Percentiles rank a stretch among this genome's conserved stretches.
phyloP scores from a whole-genome alignment of 2,329 filamentous ascomycete genomes.

The Metarhizium robertsii region DNA sequence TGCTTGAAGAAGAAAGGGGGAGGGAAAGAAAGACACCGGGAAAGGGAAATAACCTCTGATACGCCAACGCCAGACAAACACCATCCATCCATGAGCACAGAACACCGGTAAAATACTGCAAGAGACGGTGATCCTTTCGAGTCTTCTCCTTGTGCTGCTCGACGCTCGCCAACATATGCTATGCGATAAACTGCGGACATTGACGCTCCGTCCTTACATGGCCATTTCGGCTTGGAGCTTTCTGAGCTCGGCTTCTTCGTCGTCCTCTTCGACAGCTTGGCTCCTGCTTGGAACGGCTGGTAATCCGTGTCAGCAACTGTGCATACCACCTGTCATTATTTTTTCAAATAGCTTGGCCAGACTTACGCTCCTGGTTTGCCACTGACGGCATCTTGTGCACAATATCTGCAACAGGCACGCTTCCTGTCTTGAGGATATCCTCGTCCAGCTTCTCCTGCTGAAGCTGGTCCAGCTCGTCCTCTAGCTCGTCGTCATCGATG shows the following conservation, averaged over 20 bases:
- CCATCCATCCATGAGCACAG: slow-evolving; percentile 14
- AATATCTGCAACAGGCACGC: slow-evolving; percentile 70
- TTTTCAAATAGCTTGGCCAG: not conserved
- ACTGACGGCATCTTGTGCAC: slow-evolving; percentile 69
- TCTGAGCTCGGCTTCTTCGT: slow-evolving; percentile 89
- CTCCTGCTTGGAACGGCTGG: slow-evolving; percentile 24
- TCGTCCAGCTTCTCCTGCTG: slow-evolving; percentile 91
- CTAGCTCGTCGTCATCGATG: slow-evolving; percentile 78
- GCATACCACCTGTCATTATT: not conserved
- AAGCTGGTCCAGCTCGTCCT: slow-evolving; percentile 74
- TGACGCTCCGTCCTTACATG: slow-evolving; percentile 47
- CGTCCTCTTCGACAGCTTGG: slow-evolving; percentile 63
- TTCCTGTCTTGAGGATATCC: slow-evolving; percentile 84
- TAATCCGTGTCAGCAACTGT: slow-evolving; percentile 4
- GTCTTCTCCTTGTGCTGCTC: slow-evolving; percentile 1
- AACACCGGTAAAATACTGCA: slow-evolving; percentile 5
- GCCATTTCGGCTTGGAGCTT: slow-evolving; percentile 97
- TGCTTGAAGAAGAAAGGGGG: not conserved
- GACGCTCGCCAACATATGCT: slow-evolving; percentile 4
- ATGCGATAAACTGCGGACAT: slow-evolving; percentile 2
- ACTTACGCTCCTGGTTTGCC: slow-evolving; percentile 67
- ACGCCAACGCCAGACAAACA: slow-evolving; percentile 25
- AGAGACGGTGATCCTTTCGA: not conserved
- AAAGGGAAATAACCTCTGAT: slow-evolving; percentile 8
- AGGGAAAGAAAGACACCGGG: not conserved